Conservation (phyloP, 1,284 basidiomycete genomes). For the Pseudozyma hubeiensis region DNA sequence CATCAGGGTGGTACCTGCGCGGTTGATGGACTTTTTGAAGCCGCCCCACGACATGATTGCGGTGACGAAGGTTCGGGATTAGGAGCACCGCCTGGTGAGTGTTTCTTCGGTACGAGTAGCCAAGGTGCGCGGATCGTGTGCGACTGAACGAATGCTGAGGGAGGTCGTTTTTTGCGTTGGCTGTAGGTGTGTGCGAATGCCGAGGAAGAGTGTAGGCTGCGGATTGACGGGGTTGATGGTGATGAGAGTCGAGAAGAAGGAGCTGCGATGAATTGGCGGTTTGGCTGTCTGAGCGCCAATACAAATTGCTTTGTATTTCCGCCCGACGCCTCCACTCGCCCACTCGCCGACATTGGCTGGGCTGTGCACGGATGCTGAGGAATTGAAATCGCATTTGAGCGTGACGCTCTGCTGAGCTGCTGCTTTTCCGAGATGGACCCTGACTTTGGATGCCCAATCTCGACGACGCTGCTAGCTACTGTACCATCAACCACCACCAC, state of each 20-base stretch:
- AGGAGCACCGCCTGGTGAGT: background rate
- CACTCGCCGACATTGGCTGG: background rate
- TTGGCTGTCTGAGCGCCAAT: background rate
- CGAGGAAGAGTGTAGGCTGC: background rate
- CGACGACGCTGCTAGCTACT: background rate
- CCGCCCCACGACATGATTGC: slow-evolving; percentile 71
- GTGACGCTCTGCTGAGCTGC: background rate
- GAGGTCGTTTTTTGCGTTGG: too few relatives aligned
- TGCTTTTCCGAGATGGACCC: slow-evolving; percentile 5
- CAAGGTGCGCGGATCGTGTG: too few relatives aligned
- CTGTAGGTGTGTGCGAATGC: too few relatives aligned
- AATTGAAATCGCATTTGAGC: background rate
- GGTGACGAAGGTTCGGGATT: background rate
- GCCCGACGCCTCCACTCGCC: slow-evolving; percentile 18
- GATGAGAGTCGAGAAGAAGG: background rate
- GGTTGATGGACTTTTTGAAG: slow-evolving; percentile 93
- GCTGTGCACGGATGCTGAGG: slow-evolving; percentile 34
- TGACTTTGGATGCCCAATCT: slow-evolving; percentile 2
- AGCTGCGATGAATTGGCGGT: background rate
- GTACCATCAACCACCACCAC: too few relatives aligned
- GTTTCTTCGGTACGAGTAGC: too few relatives aligned
- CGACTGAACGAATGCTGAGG: too few relatives aligned
- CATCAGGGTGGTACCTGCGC: slow-evolving; percentile 86
- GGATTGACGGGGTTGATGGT: background rate
- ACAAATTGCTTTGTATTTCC: slow-evolving; percentile 3